Conservation (phyloP, 1,284 basidiomycete species). For the Phylloboletellus chloephorus region DNA sequence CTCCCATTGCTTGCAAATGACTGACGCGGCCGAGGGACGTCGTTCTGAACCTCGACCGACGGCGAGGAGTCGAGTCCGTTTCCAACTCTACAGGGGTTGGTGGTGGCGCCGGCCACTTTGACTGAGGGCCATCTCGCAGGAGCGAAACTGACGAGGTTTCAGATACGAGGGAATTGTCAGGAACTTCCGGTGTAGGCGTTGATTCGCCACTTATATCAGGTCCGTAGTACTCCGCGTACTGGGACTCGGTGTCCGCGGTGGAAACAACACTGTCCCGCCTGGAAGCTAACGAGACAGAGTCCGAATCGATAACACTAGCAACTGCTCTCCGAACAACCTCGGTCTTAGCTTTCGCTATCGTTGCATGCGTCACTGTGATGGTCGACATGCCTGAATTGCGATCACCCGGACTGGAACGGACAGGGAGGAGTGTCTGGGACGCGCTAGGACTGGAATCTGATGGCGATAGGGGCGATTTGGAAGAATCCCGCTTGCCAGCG, state of each 20-base stretch:
- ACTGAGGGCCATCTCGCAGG: slow-evolving; percentile 18
- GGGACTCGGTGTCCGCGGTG: slow-evolving; percentile 7
- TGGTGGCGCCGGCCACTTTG: slow-evolving; percentile 29
- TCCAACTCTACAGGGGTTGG: slow-evolving; percentile 26
- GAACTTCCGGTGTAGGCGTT: slow-evolving; percentile 13
- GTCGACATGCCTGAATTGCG: slow-evolving; percentile 50
- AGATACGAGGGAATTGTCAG: slow-evolving; percentile 14
- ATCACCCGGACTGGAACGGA: slow-evolving; percentile 23
- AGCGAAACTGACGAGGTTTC: slow-evolving; percentile 21
- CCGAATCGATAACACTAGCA: slow-evolving; percentile 41
- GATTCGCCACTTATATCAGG: slow-evolving; percentile 4
- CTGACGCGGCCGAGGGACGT: slow-evolving; percentile 27
- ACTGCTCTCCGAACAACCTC: slow-evolving; percentile 40
- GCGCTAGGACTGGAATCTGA: slow-evolving; percentile 14
- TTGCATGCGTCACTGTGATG: slow-evolving; percentile 44
- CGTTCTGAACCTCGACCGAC: slow-evolving; percentile 27
- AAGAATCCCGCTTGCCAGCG: slow-evolving; percentile 1
- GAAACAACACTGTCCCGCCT: slow-evolving; percentile 14
- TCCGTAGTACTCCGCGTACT: background rate
- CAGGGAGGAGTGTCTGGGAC: slow-evolving; percentile 17
- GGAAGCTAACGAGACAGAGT: slow-evolving; percentile 19
- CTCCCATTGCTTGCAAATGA: slow-evolving; percentile 20
- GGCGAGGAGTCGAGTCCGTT: slow-evolving; percentile 24
- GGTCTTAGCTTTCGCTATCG: slow-evolving; percentile 36
- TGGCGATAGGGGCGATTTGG: slow-evolving; percentile 3